Evolutionary conservation across 208 protist genomes (phyloP).

Genomic region (Angomonas deanei): DNA sequence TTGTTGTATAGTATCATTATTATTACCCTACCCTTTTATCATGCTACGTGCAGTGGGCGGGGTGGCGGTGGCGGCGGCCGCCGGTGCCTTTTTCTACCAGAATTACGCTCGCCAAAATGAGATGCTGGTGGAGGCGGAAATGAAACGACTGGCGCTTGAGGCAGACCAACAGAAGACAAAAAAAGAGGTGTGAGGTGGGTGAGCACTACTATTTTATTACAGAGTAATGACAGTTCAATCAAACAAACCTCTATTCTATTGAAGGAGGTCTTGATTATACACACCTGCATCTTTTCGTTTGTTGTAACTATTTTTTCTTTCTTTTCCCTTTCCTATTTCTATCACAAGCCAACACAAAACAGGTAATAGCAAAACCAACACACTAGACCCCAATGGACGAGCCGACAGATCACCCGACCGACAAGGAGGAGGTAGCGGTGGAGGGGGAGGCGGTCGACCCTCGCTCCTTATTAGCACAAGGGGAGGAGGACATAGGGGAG

Average conservation of each 20-base stretch:
- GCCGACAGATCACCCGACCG: slow-evolving; percentile 1
- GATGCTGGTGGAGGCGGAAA: slow-evolving; percentile 18
- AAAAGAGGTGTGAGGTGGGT: no score
- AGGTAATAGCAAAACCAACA: no score
- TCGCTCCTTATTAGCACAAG: neutral
- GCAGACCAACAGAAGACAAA: neutral
- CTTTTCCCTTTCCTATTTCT: slow-evolving; percentile 12
- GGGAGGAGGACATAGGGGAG: neutral
- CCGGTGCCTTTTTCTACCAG: slow-evolving; percentile 21
- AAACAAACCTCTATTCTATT: no score
- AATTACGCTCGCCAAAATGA: slow-evolving; percentile 25
- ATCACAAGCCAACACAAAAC: no score
- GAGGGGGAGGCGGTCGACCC: neutral
- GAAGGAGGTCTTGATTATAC: no score
- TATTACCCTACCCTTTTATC: no score
- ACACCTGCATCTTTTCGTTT: neutral
- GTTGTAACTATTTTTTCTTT: neutral
- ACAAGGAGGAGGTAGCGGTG: slow-evolving; percentile 2
- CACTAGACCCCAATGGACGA: neutral
- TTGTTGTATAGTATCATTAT: neutral
- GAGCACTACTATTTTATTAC: no score
- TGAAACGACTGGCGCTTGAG: slow-evolving; percentile 8
- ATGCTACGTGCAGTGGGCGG: slow-evolving; percentile 30
- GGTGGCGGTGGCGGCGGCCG: slow-evolving; percentile 7
- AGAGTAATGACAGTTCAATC: no score